Conservation (phyloP, 352 stramenopile species). For the Pythium vanterpoolii region DNA sequence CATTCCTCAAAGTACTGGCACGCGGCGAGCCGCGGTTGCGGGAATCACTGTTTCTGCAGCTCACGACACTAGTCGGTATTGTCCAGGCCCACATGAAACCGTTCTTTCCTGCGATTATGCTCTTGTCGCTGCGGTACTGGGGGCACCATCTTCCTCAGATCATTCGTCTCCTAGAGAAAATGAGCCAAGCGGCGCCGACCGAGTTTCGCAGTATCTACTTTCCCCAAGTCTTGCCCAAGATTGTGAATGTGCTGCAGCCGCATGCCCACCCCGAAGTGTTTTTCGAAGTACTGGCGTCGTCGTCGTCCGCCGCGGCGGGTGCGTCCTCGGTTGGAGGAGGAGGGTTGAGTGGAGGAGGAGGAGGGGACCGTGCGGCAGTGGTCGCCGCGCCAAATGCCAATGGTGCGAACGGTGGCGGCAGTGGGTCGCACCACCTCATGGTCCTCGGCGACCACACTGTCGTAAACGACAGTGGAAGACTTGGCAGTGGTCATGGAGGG, state of each 20-base stretch:
- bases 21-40: slow-evolving; percentile 89
- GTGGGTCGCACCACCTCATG: slow-evolving; percentile 21
- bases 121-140: slow-evolving; percentile 96
- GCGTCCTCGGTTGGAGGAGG: no score
- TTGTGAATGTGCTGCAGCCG: slow-evolving; percentile 82
- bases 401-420: neutral
- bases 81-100: slow-evolving; percentile 95
- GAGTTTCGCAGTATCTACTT: slow-evolving; percentile 87
- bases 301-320: slow-evolving; percentile 5
- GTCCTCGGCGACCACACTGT: slow-evolving; percentile 10
- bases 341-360: slow-evolving; percentile 2
- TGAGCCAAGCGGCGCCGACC: slow-evolving; percentile 63
- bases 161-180: slow-evolving; percentile 93
- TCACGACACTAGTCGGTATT: slow-evolving; percentile 95
- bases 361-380: neutral
- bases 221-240: slow-evolving; percentile 83
- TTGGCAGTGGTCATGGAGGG: neutral
- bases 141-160: slow-evolving; percentile 94
- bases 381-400: neutral
- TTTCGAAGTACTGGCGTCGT: slow-evolving; percentile 23
- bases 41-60: slow-evolving; percentile 96
- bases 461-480: neutral
- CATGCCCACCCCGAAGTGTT: slow-evolving; percentile 63
- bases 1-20: slow-evolving; percentile 94
- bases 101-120: slow-evolving; percentile 96